These are phyloP conservation scores for Taiwanofungus camphoratus DNA, from an alignment of 1,284 basidiomycete genomes.

Conservation along the genomic window DNA sequence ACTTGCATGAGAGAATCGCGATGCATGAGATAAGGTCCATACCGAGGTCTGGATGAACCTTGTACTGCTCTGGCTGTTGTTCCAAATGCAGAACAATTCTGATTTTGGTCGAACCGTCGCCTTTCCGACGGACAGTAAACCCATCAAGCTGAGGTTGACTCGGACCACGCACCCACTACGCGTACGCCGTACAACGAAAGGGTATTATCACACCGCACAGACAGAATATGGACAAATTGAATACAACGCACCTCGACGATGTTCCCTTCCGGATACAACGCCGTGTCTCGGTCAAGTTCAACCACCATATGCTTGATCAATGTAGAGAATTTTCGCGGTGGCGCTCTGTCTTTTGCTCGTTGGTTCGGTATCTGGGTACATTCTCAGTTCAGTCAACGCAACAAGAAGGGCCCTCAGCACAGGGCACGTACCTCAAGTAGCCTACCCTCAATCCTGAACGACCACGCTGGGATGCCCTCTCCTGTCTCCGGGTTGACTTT, in stretches of 20 bases:
- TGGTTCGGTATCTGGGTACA: conserved; percentile 45
- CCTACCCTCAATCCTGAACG: conserved; percentile 84
- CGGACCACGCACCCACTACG: conserved; percentile 66
- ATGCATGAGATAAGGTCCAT: conserved; percentile 12
- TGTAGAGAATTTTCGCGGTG: conserved; percentile 79
- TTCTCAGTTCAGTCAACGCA: conserved; percentile 26
- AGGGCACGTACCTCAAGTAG: conserved; percentile 63
- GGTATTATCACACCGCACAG: not conserved
- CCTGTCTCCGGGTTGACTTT: conserved; percentile 52
- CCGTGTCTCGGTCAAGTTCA: conserved; percentile 83
- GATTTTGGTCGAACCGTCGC: conserved; percentile 73
- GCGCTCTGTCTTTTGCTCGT: conserved; percentile 60
- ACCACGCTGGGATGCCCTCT: conserved; percentile 87
- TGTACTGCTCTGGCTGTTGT: conserved; percentile 85
- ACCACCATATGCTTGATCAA: conserved; percentile 82
- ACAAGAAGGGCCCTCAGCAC: not conserved
- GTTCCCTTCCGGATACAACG: conserved; percentile 77
- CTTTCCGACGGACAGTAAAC: conserved; percentile 82
- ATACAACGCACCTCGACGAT: conserved; percentile 59
- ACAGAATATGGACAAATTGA: not conserved
- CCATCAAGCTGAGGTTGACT: conserved; percentile 74
- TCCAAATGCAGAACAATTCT: conserved; percentile 80
- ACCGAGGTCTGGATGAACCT: conserved; percentile 76
- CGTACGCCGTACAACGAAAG: not conserved
- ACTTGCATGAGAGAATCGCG: not conserved